These are phyloP conservation scores for Populus alba DNA, from an alignment of 345 rosid species.

Conservation along the genomic window DNA sequence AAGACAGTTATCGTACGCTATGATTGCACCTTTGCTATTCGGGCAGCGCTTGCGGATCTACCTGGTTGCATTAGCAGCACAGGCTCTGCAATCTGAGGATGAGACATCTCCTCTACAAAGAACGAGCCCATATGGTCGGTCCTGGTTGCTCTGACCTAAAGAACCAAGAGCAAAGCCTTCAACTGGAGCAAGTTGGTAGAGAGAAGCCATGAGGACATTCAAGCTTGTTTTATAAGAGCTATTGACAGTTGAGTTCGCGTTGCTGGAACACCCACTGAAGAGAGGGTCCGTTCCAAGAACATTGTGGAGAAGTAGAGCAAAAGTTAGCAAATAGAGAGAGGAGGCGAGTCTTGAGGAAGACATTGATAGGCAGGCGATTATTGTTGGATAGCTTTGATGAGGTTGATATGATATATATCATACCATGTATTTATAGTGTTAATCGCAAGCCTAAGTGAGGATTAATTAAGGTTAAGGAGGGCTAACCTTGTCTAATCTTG, in stretches of 20 bases:
- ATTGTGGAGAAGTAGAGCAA: not conserved
- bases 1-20: slow-evolving; percentile 63
- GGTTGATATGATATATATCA: no score
- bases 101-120: slow-evolving; percentile 60
- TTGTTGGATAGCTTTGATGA: no score
- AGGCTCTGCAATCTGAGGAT: slow-evolving; percentile 42
- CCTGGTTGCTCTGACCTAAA: no score
- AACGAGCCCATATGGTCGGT: no score
- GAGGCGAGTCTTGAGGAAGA: no score
- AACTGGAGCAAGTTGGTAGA: slow-evolving; percentile 21
- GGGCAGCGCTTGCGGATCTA: slow-evolving; percentile 50
- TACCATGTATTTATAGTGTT: not conserved
- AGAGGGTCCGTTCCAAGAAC: not conserved
- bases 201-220: not conserved
- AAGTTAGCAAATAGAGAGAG: no score
- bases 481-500: not conserved
- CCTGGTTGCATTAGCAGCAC: slow-evolving; percentile 39
- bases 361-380: no score
- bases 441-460: not conserved
- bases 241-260: not conserved
- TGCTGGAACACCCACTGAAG: not conserved
- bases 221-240: not conserved
- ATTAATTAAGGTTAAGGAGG: not conserved
- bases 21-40: slow-evolving; percentile 40
- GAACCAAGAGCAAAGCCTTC: no score